A percentile compares a stretch with the other conserved stretches of the same genome.
These are phyloP conservation scores for Magnaporthiopsis incrustans DNA, from an alignment of 2,329 filamentous ascomycete genomes.

Conservation along the genomic window DNA sequence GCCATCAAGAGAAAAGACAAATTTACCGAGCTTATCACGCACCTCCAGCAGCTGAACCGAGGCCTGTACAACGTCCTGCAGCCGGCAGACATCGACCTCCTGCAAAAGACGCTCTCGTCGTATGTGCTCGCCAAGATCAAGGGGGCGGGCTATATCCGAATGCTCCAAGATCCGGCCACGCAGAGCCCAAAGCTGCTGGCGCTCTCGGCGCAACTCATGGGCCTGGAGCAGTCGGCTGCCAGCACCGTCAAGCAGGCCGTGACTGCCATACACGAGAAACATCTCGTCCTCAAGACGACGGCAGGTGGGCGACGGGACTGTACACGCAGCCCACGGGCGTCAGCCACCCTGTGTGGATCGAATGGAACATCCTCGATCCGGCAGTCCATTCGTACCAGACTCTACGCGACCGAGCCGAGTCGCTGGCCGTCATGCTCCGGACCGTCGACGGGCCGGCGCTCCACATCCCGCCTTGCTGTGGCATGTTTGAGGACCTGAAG, in stretches of 20 bases:
- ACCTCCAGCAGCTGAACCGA: background rate
- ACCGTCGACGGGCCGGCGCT: background rate
- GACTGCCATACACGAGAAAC: background rate
- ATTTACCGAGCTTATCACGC: background rate
- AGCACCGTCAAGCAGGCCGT: background rate
- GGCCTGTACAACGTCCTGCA: background rate
- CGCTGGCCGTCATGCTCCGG: background rate
- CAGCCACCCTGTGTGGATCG: background rate
- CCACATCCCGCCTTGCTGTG: background rate
- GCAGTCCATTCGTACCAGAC: background rate
- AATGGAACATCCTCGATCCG: background rate
- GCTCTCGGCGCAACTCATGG: background rate
- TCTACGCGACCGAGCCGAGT: background rate
- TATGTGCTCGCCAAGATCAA: background rate
- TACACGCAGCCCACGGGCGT: background rate
- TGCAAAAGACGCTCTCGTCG: background rate
- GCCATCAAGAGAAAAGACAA: background rate
- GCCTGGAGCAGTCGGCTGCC: background rate
- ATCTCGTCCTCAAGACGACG: background rate
- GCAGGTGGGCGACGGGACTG: background rate
- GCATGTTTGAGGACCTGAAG: background rate
- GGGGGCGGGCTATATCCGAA: background rate
- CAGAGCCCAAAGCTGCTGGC: background rate
- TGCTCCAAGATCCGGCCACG: background rate
- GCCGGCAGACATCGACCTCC: conserved; percentile 1